phyloP scores from a whole-genome alignment of 768 basidiomycete species.

The Podaxis sp. region DNA sequence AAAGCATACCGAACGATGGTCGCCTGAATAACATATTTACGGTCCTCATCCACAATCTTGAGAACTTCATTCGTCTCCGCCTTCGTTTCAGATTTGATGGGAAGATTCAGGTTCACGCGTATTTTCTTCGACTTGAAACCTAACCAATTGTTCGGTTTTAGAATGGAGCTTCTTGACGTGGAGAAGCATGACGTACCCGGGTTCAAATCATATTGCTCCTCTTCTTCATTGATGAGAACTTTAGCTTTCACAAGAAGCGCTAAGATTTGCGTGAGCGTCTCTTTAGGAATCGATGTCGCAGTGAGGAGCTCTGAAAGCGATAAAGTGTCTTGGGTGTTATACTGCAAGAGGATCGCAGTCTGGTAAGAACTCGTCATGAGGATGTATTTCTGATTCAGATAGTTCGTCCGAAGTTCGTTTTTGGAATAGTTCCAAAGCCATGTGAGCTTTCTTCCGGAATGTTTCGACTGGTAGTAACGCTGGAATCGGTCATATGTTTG shows the following conservation, averaged over 20 bases:
- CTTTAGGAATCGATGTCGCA: constrained; percentile 81
- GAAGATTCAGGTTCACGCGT: constrained; percentile 85
- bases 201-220: constrained; percentile 90
- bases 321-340: constrained; percentile 88
- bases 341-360: constrained; percentile 91
- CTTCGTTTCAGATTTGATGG: constrained; percentile 94
- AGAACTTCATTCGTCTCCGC: constrained; percentile 89
- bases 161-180: not conserved
- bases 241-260: constrained; percentile 81
- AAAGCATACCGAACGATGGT: constrained; percentile 76
- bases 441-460: constrained; percentile 91
- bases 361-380: constrained; percentile 95
- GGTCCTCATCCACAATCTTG: constrained; percentile 95
- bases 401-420: constrained; percentile 93
- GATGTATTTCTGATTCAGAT: constrained; percentile 93
- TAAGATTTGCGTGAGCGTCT: constrained; percentile 69
- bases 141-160: constrained; percentile 26
- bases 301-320: constrained; percentile 75
- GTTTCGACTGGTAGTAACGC: constrained; percentile 90
- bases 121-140: constrained; percentile 95
- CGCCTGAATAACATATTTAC: constrained; percentile 95
- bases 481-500: constrained; percentile 90
- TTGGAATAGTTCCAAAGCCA: constrained; percentile 99
- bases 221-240: constrained; percentile 85
- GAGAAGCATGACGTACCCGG: constrained; percentile 41